A percentile compares a stretch with the other conserved stretches of the same genome.
Evolutionary conservation across 2,329 filamentous ascomycete genomes (phyloP).

Genomic region (Colletotrichum sp.): DNA sequence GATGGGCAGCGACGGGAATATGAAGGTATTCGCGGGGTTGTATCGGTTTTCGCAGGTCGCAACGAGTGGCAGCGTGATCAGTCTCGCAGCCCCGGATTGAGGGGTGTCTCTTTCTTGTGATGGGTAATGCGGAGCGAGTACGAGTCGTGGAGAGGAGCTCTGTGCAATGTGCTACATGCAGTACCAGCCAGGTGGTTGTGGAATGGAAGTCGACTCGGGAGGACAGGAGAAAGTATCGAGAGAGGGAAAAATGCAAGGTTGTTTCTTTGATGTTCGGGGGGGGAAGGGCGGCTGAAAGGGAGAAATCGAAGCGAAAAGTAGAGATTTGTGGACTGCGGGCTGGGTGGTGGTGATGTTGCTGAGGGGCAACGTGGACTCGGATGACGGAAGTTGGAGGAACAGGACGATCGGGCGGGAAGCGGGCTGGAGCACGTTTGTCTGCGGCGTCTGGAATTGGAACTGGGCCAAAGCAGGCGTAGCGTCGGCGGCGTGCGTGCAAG

Average conservation of each 20-base stretch:
- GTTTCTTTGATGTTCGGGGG: background rate
- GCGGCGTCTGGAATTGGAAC: background rate
- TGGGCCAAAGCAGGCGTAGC: background rate
- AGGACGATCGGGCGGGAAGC: constrained; percentile 13
- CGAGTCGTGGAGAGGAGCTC: constrained; percentile 5
- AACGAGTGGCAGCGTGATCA: background rate
- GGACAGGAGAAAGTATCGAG: background rate
- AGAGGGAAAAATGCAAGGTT: background rate
- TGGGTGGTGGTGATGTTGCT: constrained; percentile 7
- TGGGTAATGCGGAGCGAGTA: constrained; percentile 14
- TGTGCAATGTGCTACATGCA: background rate
- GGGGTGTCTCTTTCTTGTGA: background rate
- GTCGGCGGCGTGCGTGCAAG: background rate
- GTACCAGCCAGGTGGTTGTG: background rate
- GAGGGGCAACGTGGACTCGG: constrained; percentile 21
- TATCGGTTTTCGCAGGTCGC: background rate
- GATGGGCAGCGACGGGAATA: background rate
- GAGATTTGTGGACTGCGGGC: constrained; percentile 13
- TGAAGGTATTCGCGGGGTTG: background rate
- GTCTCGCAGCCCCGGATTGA: background rate
- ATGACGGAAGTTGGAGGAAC: constrained; percentile 21
- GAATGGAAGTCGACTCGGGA: background rate
- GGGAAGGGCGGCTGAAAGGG: constrained; percentile 1
- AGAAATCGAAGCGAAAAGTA: constrained; percentile 11
- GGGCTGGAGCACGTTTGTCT: constrained; percentile 9